Base-by-base conservation (phyloP, 2,329 filamentous ascomycete genomes). In the Fusarium sp. region DNA sequence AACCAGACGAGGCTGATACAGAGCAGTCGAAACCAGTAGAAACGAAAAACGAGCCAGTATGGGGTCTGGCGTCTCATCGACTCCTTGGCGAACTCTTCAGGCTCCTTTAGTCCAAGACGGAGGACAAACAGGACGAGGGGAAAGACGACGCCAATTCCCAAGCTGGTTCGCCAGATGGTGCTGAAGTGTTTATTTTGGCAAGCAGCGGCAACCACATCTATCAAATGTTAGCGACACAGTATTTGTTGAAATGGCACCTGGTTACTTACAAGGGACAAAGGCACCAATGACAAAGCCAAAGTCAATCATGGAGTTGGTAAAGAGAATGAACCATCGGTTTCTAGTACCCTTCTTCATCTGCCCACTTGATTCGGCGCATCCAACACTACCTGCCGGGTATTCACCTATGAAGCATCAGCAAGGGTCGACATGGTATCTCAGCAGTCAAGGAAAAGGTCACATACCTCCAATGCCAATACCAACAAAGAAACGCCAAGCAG, bases 271-370 rank as follows among this genome's bases (percentile, higher is more conserved):
- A 3, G 94, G 93, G 2, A 96, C 89, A 66, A 97, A 89, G 0
- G 93, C 91, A 9, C 93, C 91, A 59, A 95, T 85, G 2, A 97
- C 92, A 70, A 97, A 97, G 1, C 93, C 94, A 76, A 81, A 88
- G 77, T 97, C 93, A 65, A 97, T 97, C 85, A 94, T 92, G 27
- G 92, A 89, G 80, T 97, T 97, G 48, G 93, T 97, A 79, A 96
- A 97, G 70, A 97, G 85, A 73, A 95, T 93, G 77, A 95, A 98
- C 94, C 94, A 97, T 40, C 92, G 87, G 77, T 98, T 95, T n/a
- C 95, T 87, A 15, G 92, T 91, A 11, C 95, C 95, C 15, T 82
- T 80, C 79, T 94, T 94, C 63, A 98, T 84, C 77, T 97, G 94
- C 23, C 93, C 93, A 0, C 92, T 95, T 6, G 91, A 92, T 80